phyloP scores from a whole-genome alignment of 2,329 filamentous ascomycete species.

The Tolypocladium cylindrosporum region DNA sequence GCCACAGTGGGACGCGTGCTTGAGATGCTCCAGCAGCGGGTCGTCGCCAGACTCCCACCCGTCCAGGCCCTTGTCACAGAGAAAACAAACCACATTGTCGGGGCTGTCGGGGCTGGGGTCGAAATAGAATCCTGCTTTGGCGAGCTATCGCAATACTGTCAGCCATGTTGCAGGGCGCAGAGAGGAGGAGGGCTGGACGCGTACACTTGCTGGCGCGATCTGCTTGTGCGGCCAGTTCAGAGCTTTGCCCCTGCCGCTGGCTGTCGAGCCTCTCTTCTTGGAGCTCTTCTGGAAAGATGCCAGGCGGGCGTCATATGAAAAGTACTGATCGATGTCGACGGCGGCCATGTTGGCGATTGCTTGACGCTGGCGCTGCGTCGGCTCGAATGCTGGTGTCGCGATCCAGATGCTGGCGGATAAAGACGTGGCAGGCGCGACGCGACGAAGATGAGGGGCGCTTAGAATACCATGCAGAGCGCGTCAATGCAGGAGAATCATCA shows the following conservation, averaged over 20 bases:
- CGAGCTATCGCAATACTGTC: slow-evolving; percentile 50
- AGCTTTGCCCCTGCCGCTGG: slow-evolving; percentile 42
- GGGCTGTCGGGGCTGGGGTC: slow-evolving; percentile 62
- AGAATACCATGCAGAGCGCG: slow-evolving; percentile 3
- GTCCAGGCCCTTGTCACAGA: slow-evolving; percentile 74
- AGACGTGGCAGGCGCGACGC: slow-evolving; percentile 9
- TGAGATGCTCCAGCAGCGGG: slow-evolving; percentile 75
- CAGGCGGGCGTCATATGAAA: slow-evolving; percentile 65
- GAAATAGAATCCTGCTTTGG: slow-evolving; percentile 86
- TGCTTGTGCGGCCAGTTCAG: slow-evolving; percentile 66
- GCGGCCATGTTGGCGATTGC: slow-evolving; percentile 17
- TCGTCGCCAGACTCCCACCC: slow-evolving; percentile 87
- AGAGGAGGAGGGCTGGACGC: slow-evolving; percentile 1
- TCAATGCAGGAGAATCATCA: not conserved
- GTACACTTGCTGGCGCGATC: slow-evolving; percentile 21
- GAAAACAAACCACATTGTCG: slow-evolving; percentile 86
- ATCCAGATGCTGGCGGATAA: not conserved
- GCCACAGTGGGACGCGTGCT: slow-evolving; percentile 71
- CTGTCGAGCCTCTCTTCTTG: slow-evolving; percentile 62
- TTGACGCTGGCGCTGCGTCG: slow-evolving; percentile 9
- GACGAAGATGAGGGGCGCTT: not conserved
- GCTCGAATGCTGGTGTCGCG: slow-evolving; percentile 6
- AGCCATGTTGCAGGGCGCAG: slow-evolving; percentile 4
- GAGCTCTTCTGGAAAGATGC: slow-evolving; percentile 63
- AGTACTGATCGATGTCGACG: slow-evolving; percentile 35